These are phyloP conservation scores for Atkinsonella texensis DNA, from an alignment of 2,329 filamentous ascomycete species.

Conservation along the genomic window DNA sequence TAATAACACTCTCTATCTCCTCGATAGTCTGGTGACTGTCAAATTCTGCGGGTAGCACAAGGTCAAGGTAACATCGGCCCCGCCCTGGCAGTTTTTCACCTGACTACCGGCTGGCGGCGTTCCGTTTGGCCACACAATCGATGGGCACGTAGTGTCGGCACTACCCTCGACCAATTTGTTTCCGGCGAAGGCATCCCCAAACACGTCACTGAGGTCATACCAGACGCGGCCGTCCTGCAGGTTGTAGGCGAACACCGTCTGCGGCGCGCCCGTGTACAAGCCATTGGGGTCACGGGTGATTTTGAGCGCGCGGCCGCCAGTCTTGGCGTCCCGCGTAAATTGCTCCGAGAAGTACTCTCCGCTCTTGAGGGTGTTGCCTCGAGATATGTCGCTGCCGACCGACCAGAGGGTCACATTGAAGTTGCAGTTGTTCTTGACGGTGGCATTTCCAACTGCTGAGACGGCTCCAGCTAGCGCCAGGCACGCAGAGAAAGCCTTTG, in stretches of 20 bases:
- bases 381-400: slow-evolving; percentile 20
- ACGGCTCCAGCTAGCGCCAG: slow-evolving; percentile 6
- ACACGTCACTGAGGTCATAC: slow-evolving; percentile 29
- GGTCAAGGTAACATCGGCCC: slow-evolving; percentile 22
- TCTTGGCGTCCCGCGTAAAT: slow-evolving; percentile 22
- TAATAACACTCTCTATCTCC: no score
- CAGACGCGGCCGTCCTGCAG: slow-evolving; percentile 22
- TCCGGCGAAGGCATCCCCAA: slow-evolving; percentile 26
- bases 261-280: slow-evolving; percentile 26
- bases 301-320: slow-evolving; percentile 28
- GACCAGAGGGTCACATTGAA: slow-evolving; percentile 26
- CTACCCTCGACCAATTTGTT: slow-evolving; percentile 20
- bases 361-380: slow-evolving; percentile 14
- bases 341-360: slow-evolving; percentile 20
- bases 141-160: slow-evolving; percentile 18
- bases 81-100: slow-evolving; percentile 23
- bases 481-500: neutral
- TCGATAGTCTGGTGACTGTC: no score
- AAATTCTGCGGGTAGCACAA: no score
- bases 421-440: slow-evolving; percentile 25
- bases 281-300: slow-evolving; percentile 22
- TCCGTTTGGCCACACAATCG: slow-evolving; percentile 24
- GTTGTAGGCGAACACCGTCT: slow-evolving; percentile 28
- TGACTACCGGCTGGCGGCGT: slow-evolving; percentile 24
- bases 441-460: slow-evolving; percentile 19